Conservation (phyloP, 1,284 basidiomycete genomes). For the Ganoderma lingzhi region DNA sequence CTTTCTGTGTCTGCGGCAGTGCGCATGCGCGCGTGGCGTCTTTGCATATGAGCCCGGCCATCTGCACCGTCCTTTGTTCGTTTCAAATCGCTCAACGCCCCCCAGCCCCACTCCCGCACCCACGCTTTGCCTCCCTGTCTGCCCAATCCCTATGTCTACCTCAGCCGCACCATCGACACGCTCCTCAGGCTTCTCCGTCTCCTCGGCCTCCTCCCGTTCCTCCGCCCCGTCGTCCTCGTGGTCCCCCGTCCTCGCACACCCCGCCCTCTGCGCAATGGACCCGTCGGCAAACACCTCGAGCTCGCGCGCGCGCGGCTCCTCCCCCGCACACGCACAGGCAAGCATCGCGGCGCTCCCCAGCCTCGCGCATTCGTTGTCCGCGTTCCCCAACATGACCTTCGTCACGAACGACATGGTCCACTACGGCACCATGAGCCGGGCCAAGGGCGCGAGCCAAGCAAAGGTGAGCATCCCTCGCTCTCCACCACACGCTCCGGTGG, state of each 20-base stretch:
- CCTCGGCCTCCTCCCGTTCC: constrained; percentile 28
- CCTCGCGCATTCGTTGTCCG: constrained; percentile 43
- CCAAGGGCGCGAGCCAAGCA: constrained; percentile 41
- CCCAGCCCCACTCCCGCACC: neutral
- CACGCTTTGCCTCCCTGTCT: constrained; percentile 2
- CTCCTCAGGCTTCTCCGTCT: constrained; percentile 25
- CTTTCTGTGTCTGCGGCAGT: constrained; percentile 22
- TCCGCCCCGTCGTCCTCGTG: constrained; percentile 26
- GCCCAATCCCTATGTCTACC: constrained; percentile 4
- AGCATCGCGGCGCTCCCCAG: constrained; percentile 42
- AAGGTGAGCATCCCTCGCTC: constrained; percentile 35
- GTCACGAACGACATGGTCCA: constrained; percentile 45
- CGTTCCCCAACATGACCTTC: constrained; percentile 43
- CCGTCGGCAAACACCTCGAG: constrained; percentile 9
- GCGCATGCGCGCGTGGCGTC: constrained; percentile 32
- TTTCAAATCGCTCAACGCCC: constrained; percentile 16
- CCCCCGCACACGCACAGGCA: constrained; percentile 14
- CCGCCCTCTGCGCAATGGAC: constrained; percentile 11
- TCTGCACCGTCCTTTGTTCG: constrained; percentile 32
- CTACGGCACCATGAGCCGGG: constrained; percentile 38
- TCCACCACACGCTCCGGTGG: neutral
- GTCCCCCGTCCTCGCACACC: constrained; percentile 24
- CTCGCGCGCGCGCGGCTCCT: constrained; percentile 11
- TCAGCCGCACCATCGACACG: constrained; percentile 14
- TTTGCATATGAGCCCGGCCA: constrained; percentile 32